Base-by-base conservation (phyloP, 805 yeast genomes). In the Suhomyces prunicola region DNA sequence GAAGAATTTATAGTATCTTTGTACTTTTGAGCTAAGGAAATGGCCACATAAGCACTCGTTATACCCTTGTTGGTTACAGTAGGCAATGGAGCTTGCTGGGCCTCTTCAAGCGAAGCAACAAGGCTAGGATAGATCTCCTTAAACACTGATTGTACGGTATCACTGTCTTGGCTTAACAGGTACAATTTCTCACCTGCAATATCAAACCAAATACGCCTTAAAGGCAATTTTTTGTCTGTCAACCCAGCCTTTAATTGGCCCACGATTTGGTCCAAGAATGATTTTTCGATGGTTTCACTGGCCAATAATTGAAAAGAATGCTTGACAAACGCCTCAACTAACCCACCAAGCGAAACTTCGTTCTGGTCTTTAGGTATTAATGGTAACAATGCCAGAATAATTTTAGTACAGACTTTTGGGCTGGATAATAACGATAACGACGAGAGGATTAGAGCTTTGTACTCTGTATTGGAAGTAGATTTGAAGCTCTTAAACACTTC, bases 321-420 rank as follows among this genome's bases (percentile, higher is more conserved):
- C 1, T 57, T 55, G 40, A 84, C 74, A 50, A 83, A 77, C 0
- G 87, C 79, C 7, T 69, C 65, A 6, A 86, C 71, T 53, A 84
- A 71, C 3, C 74, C 70, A 2, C 71, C 54, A 40, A 91, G 72
- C 0, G 88, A 82, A 1, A 57, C 15, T 62, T 93, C 98, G 60
- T 90, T 89, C 46, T 84, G 81, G 61, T 93, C 98, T 59, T 88
- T 91, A 0, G 80, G 50, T 3, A 87, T 73, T n/a, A 84, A 69
- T 2, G 86, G 76, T 1, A 77, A 57, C 35, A 90, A 62, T 0
- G 70, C 75, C 1, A 69, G 61, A 2, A 80, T 65, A 4, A 86
- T 68, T 33, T 69, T 72, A 0, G 50, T 46, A 0, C 64, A 55
- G 7, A 52, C 40, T 13, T 82, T 74, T 4, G 70, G 62, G 3